Conservation (phyloP, 305 asterid genomes). For the Fraxinus xanthoxyloides region DNA sequence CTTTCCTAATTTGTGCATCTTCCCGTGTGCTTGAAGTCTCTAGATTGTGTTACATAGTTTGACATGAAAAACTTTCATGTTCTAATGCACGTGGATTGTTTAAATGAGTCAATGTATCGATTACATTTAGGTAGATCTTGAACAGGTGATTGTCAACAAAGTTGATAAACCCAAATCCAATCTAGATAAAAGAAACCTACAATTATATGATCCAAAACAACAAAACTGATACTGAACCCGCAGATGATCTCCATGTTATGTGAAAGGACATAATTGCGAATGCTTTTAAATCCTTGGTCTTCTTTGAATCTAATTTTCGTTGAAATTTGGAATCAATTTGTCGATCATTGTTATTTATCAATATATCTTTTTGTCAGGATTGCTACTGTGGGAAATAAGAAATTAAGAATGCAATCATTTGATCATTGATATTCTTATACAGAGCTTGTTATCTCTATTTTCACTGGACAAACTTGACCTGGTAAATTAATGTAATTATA, state of each 20-base stretch:
- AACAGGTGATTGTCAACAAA: not conserved
- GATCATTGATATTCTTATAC: not conserved
- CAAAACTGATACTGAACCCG: not conserved
- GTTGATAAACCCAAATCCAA: not conserved
- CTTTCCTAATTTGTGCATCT: not conserved
- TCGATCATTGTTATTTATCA: not conserved
- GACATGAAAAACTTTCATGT: not conserved
- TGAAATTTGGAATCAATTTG: not conserved
- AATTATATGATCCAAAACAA: not conserved
- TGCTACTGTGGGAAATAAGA: conserved; percentile 3
- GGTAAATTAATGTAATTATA: not conserved
- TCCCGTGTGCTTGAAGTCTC: not conserved
- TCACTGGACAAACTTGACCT: not conserved
- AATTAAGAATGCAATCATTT: not conserved
- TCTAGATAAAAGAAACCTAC: not conserved
- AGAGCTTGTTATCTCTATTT: not conserved
- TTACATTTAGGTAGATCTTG: not conserved
- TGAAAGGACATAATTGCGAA: not conserved
- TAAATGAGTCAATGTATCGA: not conserved
- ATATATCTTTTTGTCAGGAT: not conserved
- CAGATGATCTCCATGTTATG: not conserved
- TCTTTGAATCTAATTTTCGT: not conserved
- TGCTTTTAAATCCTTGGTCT: not conserved
- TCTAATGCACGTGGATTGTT: not conserved
- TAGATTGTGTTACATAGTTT: not conserved